phyloP scores from a whole-genome alignment of 768 basidiomycete species.

The Dacryopinax primogenitus region DNA sequence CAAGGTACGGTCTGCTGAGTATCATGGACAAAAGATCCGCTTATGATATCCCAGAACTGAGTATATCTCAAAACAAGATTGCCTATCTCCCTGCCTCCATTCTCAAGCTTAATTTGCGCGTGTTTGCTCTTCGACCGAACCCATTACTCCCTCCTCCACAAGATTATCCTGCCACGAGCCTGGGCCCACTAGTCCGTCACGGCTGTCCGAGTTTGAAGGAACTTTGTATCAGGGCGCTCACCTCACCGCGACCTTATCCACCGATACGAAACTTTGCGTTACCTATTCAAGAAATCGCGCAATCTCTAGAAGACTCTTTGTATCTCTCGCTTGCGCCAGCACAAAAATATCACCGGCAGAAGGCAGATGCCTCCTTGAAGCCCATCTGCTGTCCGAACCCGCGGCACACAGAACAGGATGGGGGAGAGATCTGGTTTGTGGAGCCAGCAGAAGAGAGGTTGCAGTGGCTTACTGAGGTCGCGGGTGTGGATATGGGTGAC shows the following conservation, averaged over 20 bases:
- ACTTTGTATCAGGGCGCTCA: neutral
- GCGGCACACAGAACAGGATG: neutral
- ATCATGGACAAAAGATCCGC: neutral
- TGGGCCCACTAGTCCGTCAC: neutral
- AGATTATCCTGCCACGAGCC: neutral
- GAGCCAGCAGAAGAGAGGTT: neutral
- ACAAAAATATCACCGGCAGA: conserved; percentile 2
- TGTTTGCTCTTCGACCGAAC: neutral
- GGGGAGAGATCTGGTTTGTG: neutral
- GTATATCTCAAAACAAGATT: neutral
- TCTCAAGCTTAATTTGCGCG: neutral
- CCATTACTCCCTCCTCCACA: neutral
- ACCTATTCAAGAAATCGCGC: neutral
- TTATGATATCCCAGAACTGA: neutral
- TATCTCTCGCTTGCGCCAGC: neutral
- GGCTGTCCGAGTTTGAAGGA: conserved; percentile 5
- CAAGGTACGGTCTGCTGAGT: neutral
- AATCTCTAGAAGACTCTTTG: neutral
- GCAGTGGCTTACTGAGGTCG: neutral
- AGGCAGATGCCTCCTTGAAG: neutral
- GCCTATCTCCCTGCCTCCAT: neutral
- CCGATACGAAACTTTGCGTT: neutral
- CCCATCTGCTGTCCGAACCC: neutral
- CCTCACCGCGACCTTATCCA: neutral
- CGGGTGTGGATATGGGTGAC: neutral